Conservation (phyloP, 495 filamentous ascomycete species). For the Penicilliopsis zonata region DNA sequence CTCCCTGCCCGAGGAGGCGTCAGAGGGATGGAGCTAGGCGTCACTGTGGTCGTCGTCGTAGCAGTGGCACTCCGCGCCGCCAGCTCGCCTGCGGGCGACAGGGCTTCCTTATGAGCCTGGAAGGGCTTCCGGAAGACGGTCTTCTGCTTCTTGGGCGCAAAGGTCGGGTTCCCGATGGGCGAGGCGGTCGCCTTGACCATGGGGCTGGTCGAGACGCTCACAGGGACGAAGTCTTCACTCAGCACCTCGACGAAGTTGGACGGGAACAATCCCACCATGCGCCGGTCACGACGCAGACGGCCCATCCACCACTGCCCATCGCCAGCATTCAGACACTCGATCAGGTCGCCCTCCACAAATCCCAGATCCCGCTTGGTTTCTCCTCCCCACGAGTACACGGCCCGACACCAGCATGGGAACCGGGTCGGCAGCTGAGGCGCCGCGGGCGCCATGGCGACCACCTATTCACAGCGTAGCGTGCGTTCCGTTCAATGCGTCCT, state of each 20-base stretch:
- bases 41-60: no score
- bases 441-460: constrained; percentile 41
- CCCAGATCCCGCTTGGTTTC: constrained; percentile 92
- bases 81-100: constrained; percentile 30
- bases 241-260: constrained; percentile 95
- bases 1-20: constrained; percentile 33
- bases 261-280: constrained; percentile 83
- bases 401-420: constrained; percentile 94
- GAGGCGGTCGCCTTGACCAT: constrained; percentile 30
- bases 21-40: constrained; percentile 35
- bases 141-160: constrained; percentile 36
- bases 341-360: constrained; percentile 94
- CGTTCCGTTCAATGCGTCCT: no score
- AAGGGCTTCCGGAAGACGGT: constrained; percentile 41
- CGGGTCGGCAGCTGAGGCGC: constrained; percentile 62
- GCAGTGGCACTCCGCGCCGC: constrained; percentile 19
- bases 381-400: constrained; percentile 94
- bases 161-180: constrained; percentile 34
- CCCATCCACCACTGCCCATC: constrained; percentile 99
- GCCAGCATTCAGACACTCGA: constrained; percentile 94
- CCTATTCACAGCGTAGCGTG: no score
- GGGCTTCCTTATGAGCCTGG: constrained; percentile 41
- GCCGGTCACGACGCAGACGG: constrained; percentile 69
- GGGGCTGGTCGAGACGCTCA: constrained; percentile 66
- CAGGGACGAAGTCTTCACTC: constrained; percentile 68